phyloP scores from a whole-genome alignment of 2,329 filamentous ascomycete species.

The Colletotrichum truncatum region DNA sequence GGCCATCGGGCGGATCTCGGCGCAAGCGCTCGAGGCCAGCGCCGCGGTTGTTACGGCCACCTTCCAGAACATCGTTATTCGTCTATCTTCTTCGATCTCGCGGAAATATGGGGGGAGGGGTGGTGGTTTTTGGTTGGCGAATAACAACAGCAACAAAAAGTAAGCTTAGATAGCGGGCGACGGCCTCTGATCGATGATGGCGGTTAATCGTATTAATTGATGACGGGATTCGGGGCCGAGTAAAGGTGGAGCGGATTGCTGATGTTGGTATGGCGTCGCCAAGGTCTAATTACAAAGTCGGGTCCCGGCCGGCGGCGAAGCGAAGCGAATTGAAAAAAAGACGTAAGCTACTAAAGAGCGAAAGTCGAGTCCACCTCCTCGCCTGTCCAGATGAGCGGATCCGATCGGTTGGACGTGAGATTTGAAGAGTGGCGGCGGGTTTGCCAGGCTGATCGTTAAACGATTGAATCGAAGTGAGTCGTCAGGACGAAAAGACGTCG shows the following conservation, averaged over 20 bases:
- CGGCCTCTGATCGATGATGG: too few species aligned
- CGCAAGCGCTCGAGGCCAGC: constrained; percentile 27
- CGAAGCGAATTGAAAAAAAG: constrained; percentile 28
- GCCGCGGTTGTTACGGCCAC: constrained; percentile 24
- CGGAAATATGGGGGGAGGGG: too few species aligned
- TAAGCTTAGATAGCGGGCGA: background rate
- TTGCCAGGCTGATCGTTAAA: constrained; percentile 28
- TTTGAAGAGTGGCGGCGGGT: background rate
- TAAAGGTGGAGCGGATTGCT: constrained; percentile 16
- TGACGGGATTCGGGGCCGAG: constrained; percentile 16
- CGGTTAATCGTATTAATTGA: constrained; percentile 18
- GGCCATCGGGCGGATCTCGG: constrained; percentile 26
- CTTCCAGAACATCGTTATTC: constrained; percentile 29
- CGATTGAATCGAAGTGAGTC: constrained; percentile 3
- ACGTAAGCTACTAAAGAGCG: constrained; percentile 24
- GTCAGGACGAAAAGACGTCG: background rate
- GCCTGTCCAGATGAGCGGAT: background rate
- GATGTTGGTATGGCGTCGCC: constrained; percentile 20
- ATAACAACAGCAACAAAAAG: too few species aligned
- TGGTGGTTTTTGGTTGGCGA: too few species aligned
- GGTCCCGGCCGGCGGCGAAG: constrained; percentile 33
- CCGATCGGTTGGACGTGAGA: constrained; percentile 1
- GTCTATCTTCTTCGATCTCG: too few species aligned
- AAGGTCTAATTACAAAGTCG: constrained; percentile 30
- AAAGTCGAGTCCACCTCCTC: constrained; percentile 12